phyloP scores from a whole-genome alignment of 768 basidiomycete genomes.

The Tephrocybe sp. region DNA sequence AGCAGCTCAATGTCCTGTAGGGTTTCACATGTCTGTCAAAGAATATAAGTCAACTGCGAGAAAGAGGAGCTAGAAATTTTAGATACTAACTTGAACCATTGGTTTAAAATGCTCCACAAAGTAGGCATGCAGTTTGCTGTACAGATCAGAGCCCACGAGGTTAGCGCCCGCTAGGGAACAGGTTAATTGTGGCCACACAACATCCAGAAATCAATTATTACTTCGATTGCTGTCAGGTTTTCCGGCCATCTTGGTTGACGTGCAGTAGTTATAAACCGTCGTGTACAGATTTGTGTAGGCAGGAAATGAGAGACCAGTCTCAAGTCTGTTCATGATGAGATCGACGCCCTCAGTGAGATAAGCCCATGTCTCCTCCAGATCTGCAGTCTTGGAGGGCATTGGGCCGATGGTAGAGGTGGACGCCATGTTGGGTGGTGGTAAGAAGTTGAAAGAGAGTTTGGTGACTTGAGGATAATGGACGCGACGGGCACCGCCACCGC shows the following conservation, averaged over 20 bases:
- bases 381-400: constrained; percentile 69
- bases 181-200: constrained; percentile 8
- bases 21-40: constrained; percentile 66
- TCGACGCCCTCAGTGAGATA: constrained; percentile 83
- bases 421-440: constrained; percentile 5
- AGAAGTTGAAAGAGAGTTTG: neutral
- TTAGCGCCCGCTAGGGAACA: constrained; percentile 77
- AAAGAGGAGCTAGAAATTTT: neutral
- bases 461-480: constrained; percentile 12
- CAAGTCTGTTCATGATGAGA: constrained; percentile 89
- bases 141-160: constrained; percentile 96
- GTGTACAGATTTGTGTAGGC: constrained; percentile 85
- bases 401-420: constrained; percentile 17
- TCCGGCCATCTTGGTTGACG: constrained; percentile 79
- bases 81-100: constrained; percentile 44
- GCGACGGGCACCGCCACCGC: constrained; percentile 13
- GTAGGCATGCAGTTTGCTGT: constrained; percentile 90
- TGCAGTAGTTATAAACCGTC: constrained; percentile 98
- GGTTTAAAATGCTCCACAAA: constrained; percentile 81
- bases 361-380: constrained; percentile 84
- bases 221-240: constrained; percentile 64
- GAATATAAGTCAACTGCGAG: neutral
- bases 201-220: constrained; percentile 33
- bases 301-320: constrained; percentile 68
- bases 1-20: constrained; percentile 89